phyloP scores from a whole-genome alignment of 129 eudicot genomes.

The Dittrichia graveolens region DNA sequence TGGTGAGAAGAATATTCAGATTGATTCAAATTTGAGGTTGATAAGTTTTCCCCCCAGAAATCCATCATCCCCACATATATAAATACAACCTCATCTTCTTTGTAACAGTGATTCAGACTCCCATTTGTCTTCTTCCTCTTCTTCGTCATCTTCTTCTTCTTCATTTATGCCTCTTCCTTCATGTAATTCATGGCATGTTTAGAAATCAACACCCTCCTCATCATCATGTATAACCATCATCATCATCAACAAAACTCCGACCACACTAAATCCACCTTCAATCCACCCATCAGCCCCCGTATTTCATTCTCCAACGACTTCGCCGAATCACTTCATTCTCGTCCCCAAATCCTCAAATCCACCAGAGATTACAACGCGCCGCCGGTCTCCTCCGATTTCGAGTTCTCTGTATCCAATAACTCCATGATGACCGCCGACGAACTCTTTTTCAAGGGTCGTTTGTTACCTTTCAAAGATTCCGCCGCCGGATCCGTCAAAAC shows the following conservation, averaged over 20 bases:
- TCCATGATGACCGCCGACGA: conserved; percentile 82
- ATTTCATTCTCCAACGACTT: conserved; percentile 91
- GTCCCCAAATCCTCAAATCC: conserved; percentile 33
- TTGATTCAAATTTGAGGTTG: conserved; percentile 39
- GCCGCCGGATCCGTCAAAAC: conserved; percentile 31
- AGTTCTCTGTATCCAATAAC: conserved; percentile 64
- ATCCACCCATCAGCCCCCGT: conserved; percentile 62
- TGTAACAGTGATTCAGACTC: conserved; percentile 37
- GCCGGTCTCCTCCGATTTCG: conserved; percentile 76
- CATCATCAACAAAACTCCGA: conserved; percentile 48
- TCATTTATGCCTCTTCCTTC: conserved; percentile 33
- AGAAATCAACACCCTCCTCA: conserved; percentile 1
- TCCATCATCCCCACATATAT: conserved; percentile 39
- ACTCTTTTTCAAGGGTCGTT: conserved; percentile 68
- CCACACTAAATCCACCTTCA: conserved; percentile 38
- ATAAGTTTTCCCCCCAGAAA: conserved; percentile 34
- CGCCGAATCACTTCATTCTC: conserved; percentile 48
- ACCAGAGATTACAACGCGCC: conserved; percentile 35
- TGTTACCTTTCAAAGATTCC: conserved; percentile 65
- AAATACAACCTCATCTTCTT: conserved; percentile 42
- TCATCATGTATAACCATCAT: conserved; percentile 30
- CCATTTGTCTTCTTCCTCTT: conserved; percentile 37
- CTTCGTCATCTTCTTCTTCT: conserved; percentile 4
- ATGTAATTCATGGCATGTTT: conserved; percentile 37
- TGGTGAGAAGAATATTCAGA: neutral